These are phyloP conservation scores for Russula olivacea DNA, from an alignment of 768 basidiomycete genomes.

Conservation along the genomic window DNA sequence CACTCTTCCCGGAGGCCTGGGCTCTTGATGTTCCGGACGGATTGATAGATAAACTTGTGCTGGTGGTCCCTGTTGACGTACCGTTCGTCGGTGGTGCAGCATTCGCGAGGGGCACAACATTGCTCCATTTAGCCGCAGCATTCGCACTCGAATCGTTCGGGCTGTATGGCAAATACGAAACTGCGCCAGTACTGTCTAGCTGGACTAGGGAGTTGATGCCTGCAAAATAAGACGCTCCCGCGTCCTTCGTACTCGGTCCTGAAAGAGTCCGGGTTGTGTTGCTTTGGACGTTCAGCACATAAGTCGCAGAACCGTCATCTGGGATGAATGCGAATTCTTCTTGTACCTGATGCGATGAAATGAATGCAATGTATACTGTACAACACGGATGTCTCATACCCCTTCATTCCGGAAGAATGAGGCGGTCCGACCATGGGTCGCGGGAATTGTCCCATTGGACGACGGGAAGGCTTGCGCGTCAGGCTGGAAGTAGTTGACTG, in stretches of 20 bases:
- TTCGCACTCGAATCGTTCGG: constrained; percentile 41
- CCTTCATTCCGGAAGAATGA: constrained; percentile 58
- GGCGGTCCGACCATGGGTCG: constrained; percentile 58
- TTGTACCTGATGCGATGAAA: constrained; percentile 44
- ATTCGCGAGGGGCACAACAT: constrained; percentile 41
- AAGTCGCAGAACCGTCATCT: constrained; percentile 64
- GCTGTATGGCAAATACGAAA: constrained; percentile 57
- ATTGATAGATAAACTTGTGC: neutral
- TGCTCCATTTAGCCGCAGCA: constrained; percentile 44
- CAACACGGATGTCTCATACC: constrained; percentile 34
- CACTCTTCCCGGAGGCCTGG: constrained; percentile 19
- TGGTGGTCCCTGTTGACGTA: neutral
- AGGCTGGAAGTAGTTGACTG: constrained; percentile 79
- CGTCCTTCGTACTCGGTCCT: constrained; percentile 55
- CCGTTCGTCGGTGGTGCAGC: constrained; percentile 34
- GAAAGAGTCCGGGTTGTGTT: constrained; percentile 59
- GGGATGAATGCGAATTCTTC: constrained; percentile 75
- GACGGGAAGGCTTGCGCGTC: constrained; percentile 51
- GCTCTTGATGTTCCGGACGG: constrained; percentile 25
- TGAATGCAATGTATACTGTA: neutral
- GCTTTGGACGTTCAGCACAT: constrained; percentile 65
- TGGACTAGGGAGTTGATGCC: constrained; percentile 58
- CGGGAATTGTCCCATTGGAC: constrained; percentile 59
- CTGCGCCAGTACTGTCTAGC: constrained; percentile 52
- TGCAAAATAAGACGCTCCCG: constrained; percentile 58